A percentile compares a stretch with the other conserved stretches of the same genome.
Evolutionary conservation across 169 alveolate species (phyloP).

Genomic region (Plasmodium sp.): DNA sequence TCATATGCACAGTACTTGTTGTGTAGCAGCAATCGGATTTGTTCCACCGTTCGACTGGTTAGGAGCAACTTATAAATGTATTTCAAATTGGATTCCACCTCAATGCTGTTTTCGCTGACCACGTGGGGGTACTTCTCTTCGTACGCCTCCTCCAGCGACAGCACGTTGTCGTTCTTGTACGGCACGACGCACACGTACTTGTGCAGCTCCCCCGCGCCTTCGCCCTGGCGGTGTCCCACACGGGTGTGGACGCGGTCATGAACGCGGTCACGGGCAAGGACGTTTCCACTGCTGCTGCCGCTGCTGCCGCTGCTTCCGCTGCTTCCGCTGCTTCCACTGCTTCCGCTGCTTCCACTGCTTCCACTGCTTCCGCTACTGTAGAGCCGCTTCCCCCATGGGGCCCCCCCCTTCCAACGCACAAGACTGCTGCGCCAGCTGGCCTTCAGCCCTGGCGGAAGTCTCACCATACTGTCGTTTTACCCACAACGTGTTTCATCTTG

Average conservation of each 20-base stretch:
- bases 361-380: neutral
- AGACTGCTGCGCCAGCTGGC: neutral
- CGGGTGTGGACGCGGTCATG: neutral
- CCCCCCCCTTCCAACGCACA: neutral
- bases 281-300: neutral
- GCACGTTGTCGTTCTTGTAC: conserved; percentile 40
- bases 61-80: conserved; percentile 40
- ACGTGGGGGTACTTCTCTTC: conserved; percentile 30
- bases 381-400: neutral
- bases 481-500: neutral
- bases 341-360: neutral
- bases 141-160: conserved; percentile 21
- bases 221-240: neutral
- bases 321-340: neutral
- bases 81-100: conserved; percentile 44
- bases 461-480: neutral
- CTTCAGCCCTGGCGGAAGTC: neutral
- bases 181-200: conserved; percentile 68
- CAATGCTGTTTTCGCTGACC: conserved; percentile 45
- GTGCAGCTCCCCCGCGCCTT: neutral
- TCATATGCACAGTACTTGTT: conserved; percentile 66
- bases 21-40: conserved; percentile 41
- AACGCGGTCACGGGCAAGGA: too few species aligned
- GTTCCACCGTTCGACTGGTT: conserved; percentile 67
- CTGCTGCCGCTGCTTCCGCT: neutral